Evolutionary conservation across 192 early-diverging fungal species (phyloP).

Genomic region (Coemansia sp.): DNA sequence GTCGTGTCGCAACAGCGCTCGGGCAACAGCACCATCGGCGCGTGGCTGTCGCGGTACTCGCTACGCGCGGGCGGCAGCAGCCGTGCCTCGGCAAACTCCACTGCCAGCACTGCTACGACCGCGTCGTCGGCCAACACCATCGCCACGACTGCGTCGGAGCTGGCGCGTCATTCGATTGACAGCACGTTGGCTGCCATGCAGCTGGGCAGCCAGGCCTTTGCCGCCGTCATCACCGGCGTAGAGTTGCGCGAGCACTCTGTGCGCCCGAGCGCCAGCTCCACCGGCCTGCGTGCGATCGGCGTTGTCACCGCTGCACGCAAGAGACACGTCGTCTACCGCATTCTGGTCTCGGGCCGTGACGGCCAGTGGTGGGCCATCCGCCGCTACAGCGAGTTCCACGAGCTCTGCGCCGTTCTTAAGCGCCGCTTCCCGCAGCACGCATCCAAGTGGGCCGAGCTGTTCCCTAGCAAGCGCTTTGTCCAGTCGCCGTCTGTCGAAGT

Average conservation of each 20-base stretch:
- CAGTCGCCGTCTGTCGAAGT: conserved; percentile 35
- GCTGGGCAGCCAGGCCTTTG: conserved; percentile 37
- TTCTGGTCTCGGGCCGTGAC: conserved; percentile 47
- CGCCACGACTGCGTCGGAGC: conserved; percentile 30
- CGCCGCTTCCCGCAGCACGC: conserved; percentile 31
- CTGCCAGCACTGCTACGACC: conserved; percentile 31
- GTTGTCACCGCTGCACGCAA: conserved; percentile 19
- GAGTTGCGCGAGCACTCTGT: conserved; percentile 37
- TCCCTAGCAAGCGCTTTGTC: conserved; percentile 43
- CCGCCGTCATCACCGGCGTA: conserved; percentile 46
- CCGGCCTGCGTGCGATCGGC: conserved; percentile 15
- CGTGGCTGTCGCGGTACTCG: conserved; percentile 48
- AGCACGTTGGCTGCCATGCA: conserved; percentile 42
- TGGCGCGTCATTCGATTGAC: conserved; percentile 47
- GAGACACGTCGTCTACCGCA: conserved; percentile 40
- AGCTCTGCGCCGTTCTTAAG: conserved; percentile 28
- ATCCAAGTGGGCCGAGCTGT: conserved; percentile 34
- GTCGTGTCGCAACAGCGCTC: conserved; percentile 8
- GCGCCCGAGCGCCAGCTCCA: conserved; percentile 16
- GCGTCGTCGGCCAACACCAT: conserved; percentile 26
- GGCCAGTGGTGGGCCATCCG: conserved; percentile 49
- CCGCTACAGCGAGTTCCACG: conserved; percentile 52
- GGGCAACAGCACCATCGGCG: conserved; percentile 33
- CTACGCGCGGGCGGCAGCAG: conserved; percentile 33
- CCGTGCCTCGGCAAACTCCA: conserved; percentile 40